Evolutionary conservation across 2,329 filamentous ascomycete genomes (phyloP).

Genomic region (Diaporthe vaccinii): DNA sequence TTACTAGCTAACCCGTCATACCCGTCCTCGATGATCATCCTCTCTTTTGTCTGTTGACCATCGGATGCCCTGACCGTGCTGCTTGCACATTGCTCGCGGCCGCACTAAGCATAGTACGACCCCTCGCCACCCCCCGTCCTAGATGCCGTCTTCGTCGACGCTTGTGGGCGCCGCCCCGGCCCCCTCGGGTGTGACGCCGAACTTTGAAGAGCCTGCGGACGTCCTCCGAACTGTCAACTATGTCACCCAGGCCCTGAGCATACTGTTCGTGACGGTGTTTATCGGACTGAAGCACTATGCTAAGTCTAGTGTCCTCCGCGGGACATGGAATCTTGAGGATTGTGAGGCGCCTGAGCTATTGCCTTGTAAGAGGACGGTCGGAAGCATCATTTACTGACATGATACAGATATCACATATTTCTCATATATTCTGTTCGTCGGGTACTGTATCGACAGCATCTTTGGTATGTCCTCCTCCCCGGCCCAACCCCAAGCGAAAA

Average conservation of each 20-base stretch:
- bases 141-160: constrained; percentile 7
- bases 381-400: background rate
- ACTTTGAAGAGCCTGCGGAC: constrained; percentile 47
- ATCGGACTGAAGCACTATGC: constrained; percentile 46
- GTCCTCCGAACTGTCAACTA: constrained; percentile 47
- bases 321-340: constrained; percentile 45
- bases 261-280: constrained; percentile 47
- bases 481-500: background rate
- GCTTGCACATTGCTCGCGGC: constrained; percentile 12
- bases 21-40: constrained; percentile 18
- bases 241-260: constrained; percentile 47
- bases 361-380: background rate
- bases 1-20: constrained; percentile 8
- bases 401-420: constrained; percentile 8
- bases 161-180: constrained; percentile 44
- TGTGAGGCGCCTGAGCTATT: constrained; percentile 43
- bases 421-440: constrained; percentile 47
- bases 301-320: constrained; percentile 43
- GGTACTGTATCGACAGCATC: constrained; percentile 46
- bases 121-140: background rate
- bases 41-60: constrained; percentile 8
- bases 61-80: constrained; percentile 15
- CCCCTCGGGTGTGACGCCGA: constrained; percentile 45
- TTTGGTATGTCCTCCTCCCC: constrained; percentile 43
- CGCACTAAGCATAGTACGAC: background rate